Conservation (phyloP, 306 rosid genomes). For the Biancaea sappan region DNA sequence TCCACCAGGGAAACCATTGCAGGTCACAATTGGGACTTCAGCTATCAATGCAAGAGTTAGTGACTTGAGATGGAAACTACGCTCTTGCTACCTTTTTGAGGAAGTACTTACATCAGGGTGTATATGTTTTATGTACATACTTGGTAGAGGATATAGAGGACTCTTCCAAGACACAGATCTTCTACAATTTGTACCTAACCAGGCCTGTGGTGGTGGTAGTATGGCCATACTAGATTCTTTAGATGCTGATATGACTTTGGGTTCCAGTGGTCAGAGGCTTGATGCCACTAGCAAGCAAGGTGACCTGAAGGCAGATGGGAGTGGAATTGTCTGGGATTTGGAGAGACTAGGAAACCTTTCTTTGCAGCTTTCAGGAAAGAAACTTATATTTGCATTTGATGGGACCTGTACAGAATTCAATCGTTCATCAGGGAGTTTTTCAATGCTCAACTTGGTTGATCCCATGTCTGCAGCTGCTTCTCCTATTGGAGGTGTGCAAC, state of each 20-base stretch:
- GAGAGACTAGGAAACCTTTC: constrained; percentile 93
- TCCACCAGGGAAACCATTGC: constrained; percentile 89
- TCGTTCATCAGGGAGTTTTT: constrained; percentile 76
- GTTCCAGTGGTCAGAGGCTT: constrained; percentile 72
- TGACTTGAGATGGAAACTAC: constrained; percentile 88
- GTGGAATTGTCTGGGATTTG: constrained; percentile 99
- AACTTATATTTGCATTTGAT: constrained; percentile 96
- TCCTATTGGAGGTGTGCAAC: constrained; percentile 92
- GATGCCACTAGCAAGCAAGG: constrained; percentile 72
- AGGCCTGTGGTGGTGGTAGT: constrained; percentile 99
- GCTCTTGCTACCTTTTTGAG: constrained; percentile 98
- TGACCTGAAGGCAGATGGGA: constrained; percentile 87
- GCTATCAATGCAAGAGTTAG: constrained; percentile 73
- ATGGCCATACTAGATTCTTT: constrained; percentile 98
- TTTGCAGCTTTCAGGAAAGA: constrained; percentile 92
- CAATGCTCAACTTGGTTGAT: constrained; percentile 96
- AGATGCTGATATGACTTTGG: constrained; percentile 77
- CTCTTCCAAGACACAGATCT: constrained; percentile 97
- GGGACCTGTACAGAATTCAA: constrained; percentile 83
- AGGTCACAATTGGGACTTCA: constrained; percentile 90
- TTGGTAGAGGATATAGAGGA: constrained; percentile 99
- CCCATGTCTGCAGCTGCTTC: constrained; percentile 99
- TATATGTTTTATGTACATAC: constrained; percentile 96
- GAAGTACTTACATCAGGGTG: constrained; percentile 93
- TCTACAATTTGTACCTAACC: constrained; percentile 94